These are phyloP conservation scores for Puccinia horiana DNA, from an alignment of 1,284 basidiomycete genomes.

Conservation along the genomic window DNA sequence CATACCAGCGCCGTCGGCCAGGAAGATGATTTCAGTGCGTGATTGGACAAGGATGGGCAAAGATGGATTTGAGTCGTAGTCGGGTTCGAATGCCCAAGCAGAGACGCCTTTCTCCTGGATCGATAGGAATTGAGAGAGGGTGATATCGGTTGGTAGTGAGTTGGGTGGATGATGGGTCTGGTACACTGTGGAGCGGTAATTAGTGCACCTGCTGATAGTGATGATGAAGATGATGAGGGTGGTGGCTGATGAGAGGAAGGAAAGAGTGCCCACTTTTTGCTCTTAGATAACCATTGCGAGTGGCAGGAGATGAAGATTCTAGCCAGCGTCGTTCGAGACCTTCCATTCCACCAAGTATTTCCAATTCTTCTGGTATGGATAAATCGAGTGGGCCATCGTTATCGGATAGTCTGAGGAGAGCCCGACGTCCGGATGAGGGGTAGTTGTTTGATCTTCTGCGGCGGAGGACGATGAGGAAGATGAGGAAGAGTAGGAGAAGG, in stretches of 20 bases:
- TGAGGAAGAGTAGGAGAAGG: constrained; percentile 81
- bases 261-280: constrained; percentile 71
- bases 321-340: constrained; percentile 90
- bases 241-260: constrained; percentile 51
- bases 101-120: constrained; percentile 98
- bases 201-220: too few relatives aligned
- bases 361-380: constrained; percentile 78
- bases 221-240: too few relatives aligned
- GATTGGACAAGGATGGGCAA: constrained; percentile 86
- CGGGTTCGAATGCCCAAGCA: constrained; percentile 95
- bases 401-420: constrained; percentile 68
- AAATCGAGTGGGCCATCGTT: constrained; percentile 90
- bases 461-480: constrained; percentile 80
- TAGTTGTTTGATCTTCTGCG: constrained; percentile 64
- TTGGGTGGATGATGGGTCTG: constrained; percentile 88
- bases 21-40: constrained; percentile 90
- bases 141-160: constrained; percentile 90
- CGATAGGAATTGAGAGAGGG: constrained; percentile 90
- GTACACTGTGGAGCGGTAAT: constrained; percentile 78
- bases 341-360: constrained; percentile 79
- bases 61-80: constrained; percentile 76
- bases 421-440: constrained; percentile 54
- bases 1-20: constrained; percentile 83
- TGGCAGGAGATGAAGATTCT: constrained; percentile 72
- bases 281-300: constrained; percentile 73